Evolutionary conservation across 2,329 filamentous ascomycete genomes (phyloP).

Genomic region (Pyrenochaeta sp.): DNA sequence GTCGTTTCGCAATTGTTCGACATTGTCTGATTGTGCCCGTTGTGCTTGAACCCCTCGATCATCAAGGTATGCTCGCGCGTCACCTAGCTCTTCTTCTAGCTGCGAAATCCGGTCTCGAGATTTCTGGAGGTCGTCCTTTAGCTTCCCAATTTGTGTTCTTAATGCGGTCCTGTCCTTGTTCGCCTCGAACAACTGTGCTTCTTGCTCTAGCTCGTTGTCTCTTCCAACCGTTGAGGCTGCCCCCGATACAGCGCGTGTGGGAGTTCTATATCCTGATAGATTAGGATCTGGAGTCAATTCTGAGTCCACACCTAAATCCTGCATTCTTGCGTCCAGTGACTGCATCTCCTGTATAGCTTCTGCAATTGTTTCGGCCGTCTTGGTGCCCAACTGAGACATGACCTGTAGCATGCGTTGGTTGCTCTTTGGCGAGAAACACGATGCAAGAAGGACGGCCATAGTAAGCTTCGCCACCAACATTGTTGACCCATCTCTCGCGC

Average conservation of each 20-base stretch:
- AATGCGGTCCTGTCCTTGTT: conserved; percentile 57
- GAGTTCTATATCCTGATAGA: conserved; percentile 44
- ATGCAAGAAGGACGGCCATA: conserved; percentile 58
- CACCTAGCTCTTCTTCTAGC: conserved; percentile 59
- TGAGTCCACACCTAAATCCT: conserved; percentile 45
- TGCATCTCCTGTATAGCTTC: conserved; percentile 53
- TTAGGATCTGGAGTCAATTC: conserved; percentile 46
- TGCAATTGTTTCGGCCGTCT: conserved; percentile 50
- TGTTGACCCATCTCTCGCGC: conserved; percentile 55
- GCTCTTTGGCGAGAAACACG: conserved; percentile 57
- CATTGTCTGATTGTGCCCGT: conserved; percentile 51
- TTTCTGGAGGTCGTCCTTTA: conserved; percentile 54
- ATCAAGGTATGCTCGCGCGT: conserved; percentile 56
- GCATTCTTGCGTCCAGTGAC: conserved; percentile 46
- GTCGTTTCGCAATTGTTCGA: conserved; percentile 55
- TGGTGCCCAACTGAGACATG: conserved; percentile 48
- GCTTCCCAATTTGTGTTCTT: conserved; percentile 50
- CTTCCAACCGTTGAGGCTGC: conserved; percentile 40
- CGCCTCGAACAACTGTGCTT: conserved; percentile 59
- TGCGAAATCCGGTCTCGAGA: conserved; percentile 53
- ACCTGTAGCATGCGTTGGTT: conserved; percentile 58
- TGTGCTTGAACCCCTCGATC: conserved; percentile 49
- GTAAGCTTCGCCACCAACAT: conserved; percentile 55
- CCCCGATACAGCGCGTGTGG: conserved; percentile 42
- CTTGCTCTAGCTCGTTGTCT: conserved; percentile 58